Conservation (phyloP, 768 basidiomycete genomes). For the Pleurotus platypus region DNA sequence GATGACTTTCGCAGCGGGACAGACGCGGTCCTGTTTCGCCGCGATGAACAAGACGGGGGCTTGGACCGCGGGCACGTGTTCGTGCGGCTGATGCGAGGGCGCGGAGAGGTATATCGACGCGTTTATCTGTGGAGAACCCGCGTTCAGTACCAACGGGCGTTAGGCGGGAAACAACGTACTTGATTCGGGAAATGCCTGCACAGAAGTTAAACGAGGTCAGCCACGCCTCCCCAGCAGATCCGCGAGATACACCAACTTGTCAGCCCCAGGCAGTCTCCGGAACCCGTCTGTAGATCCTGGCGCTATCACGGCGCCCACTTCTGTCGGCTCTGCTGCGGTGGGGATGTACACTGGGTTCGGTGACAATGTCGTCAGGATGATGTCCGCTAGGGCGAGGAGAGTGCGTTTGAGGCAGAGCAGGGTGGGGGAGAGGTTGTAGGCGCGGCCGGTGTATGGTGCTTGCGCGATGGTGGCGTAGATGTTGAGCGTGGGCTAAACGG, state of each 20-base stretch:
- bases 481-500: constrained; percentile 23
- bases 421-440: constrained; percentile 6
- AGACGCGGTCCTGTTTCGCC: neutral
- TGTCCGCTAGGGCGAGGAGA: constrained; percentile 17
- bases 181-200: constrained; percentile 9
- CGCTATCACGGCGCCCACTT: constrained; percentile 23
- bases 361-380: constrained; percentile 21
- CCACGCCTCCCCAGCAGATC: neutral
- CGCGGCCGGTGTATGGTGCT: constrained; percentile 26
- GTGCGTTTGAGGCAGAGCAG: constrained; percentile 16
- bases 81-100: constrained; percentile 2
- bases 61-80: neutral
- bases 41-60: constrained; percentile 7
- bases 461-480: constrained; percentile 26
- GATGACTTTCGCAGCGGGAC: neutral
- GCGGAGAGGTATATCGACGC: constrained; percentile 6
- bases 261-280: neutral
- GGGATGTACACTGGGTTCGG: constrained; percentile 24
- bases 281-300: constrained; percentile 19
- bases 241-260: neutral
- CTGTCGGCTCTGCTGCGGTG: constrained; percentile 20
- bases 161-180: neutral
- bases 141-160: neutral
- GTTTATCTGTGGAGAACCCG: neutral
- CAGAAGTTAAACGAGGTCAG: neutral